phyloP scores from a whole-genome alignment of 2,329 filamentous ascomycete genomes.

The Rutstroemia sp. region DNA sequence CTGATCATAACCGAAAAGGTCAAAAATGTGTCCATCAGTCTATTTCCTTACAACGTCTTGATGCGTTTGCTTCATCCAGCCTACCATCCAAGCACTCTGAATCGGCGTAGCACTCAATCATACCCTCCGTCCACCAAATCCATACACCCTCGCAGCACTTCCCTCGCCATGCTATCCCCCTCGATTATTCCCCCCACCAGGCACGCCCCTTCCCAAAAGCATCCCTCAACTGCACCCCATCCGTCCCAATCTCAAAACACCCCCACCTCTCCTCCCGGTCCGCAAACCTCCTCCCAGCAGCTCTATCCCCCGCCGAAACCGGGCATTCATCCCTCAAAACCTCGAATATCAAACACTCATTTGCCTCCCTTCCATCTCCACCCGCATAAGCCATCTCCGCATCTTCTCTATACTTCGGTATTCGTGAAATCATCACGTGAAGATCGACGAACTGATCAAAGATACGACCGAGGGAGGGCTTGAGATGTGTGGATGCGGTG shows the following conservation, averaged over 20 bases:
- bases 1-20: too few relatives aligned
- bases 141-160: not conserved
- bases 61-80: too few relatives aligned
- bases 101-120: not conserved
- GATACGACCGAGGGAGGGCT: conserved; percentile 38
- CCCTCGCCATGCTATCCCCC: not conserved
- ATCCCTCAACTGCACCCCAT: conserved; percentile 33
- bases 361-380: conserved; percentile 3
- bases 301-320: conserved; percentile 2
- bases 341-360: conserved; percentile 19
- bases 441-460: conserved; percentile 48
- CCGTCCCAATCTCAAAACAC: conserved; percentile 37
- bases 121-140: not conserved
- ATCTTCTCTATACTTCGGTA: conserved; percentile 36
- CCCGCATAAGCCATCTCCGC: conserved; percentile 31
- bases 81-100: too few relatives aligned
- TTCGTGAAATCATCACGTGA: conserved; percentile 43
- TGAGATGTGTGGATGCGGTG: conserved; percentile 12
- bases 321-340: conserved; percentile 27
- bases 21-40: too few relatives aligned
- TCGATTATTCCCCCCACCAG: not conserved
- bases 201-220: conserved; percentile 29
- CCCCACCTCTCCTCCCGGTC: conserved; percentile 48
- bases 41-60: too few relatives aligned
- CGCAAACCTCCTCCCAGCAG: conserved; percentile 22